Base-by-base conservation (phyloP, 108 stramenopile genomes). In the Pseudonitzschia multiseries region DNA sequence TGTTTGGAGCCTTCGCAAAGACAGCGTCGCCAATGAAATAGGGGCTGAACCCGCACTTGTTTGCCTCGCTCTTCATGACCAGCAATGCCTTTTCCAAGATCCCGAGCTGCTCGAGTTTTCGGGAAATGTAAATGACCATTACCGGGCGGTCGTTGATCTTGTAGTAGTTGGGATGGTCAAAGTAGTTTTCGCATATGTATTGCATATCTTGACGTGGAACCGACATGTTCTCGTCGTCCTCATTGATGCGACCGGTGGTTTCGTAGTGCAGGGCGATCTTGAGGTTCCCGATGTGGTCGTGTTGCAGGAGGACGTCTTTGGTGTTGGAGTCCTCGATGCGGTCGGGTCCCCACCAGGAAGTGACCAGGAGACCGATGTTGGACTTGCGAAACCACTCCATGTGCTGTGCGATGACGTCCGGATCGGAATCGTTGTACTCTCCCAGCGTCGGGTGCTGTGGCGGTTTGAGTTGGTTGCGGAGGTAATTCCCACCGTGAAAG, bases 351-450 rank as follows among this genome's bases (percentile, higher is more conserved):
- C 83, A 84, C 83, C 83, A 84, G 41, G 68, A 69, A 0, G 77
- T 62, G n/a, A 62, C 29, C 3, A 62, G 79, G 5, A 81, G 53
- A 4, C 70, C 68, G 56, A 85, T 72, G 64, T 82, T 82, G 24
- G 84, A 81, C 46, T 77, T 62, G 24, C 81, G 78, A 57, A 78
- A 79, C 84, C 84, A 85, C 24, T 76, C 84, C 81, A 85, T 43
- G 41, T 85, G 84, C 31, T 81, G 84, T 2, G 24, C 52, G 46
- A 85, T 72, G 1, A 81, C 78, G 5, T 46, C 69, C 43, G 80
- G 80, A 26, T 76, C 61, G 18, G 56, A 29, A 62, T 83, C 82
- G 56, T 85, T 71, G 54, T 85, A 85, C 40, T 81, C 77, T 0
- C 84, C 84, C 0, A 85, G 69, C 41, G 20, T 8, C 20, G 74